Percentiles rank a stretch among this genome's conserved stretches.
Conservation (phyloP, 2,329 filamentous ascomycete genomes). For the Aspergillus sp. region DNA sequence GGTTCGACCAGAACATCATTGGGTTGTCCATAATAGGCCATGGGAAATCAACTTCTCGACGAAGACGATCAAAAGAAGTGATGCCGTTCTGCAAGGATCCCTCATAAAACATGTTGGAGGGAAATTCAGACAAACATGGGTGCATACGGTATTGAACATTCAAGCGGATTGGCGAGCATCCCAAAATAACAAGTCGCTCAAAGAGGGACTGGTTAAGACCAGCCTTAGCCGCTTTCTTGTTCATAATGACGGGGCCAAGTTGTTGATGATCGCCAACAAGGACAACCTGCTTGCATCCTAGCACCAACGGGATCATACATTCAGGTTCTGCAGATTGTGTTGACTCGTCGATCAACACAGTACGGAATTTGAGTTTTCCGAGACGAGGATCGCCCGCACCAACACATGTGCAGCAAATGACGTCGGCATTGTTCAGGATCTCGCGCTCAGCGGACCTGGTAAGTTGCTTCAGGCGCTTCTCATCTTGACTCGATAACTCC, state of each 20-base stretch:
- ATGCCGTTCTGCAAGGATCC: constrained; percentile 96
- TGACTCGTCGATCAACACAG: constrained; percentile 96
- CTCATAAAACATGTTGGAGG: constrained; percentile 99
- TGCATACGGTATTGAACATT: constrained; percentile 99
- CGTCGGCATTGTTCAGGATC: constrained; percentile 91
- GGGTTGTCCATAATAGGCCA: constrained; percentile 93
- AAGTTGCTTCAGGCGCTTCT: constrained; percentile 97
- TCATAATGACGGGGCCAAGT: constrained; percentile 98
- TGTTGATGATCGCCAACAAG: constrained; percentile 98
- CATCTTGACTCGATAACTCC: constrained; percentile 90
- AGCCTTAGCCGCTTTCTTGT: constrained; percentile 98
- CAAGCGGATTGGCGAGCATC: constrained; percentile 83
- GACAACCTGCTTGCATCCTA: constrained; percentile 99
- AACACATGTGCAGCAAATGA: constrained; percentile 98
- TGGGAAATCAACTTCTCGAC: constrained; percentile 93
- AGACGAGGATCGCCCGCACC: constrained; percentile 94
- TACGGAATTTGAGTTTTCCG: constrained; percentile 96
- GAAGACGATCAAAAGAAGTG: constrained; percentile 81
- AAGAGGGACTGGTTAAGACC: constrained; percentile 98
- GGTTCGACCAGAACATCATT: constrained; percentile 99
- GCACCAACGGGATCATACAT: constrained; percentile 96
- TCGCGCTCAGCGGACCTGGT: constrained; percentile 92
- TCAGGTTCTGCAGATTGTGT: constrained; percentile 98
- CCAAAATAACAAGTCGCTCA: constrained; percentile 91
- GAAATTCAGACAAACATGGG: constrained; percentile 93